Percentiles rank a stretch among this genome's conserved stretches.
Evolutionary conservation across 2,329 filamentous ascomycete species (phyloP).

Genomic region (Fusarium pseudoanthophilum): DNA sequence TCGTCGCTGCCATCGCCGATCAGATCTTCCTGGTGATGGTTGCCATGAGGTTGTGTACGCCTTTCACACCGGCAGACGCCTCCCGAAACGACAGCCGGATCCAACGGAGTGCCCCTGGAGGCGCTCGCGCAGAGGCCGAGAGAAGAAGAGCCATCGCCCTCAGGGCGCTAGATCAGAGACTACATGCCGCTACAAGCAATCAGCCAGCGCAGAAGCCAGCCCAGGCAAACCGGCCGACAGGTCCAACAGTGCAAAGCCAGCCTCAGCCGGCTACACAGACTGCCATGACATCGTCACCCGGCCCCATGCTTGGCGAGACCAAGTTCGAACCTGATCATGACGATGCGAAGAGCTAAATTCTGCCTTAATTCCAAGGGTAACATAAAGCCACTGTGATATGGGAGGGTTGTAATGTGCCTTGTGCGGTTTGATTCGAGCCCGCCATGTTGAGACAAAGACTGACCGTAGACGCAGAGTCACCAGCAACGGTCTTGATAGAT

Average conservation of each 20-base stretch:
- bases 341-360: conserved; percentile 47
- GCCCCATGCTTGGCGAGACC: conserved; percentile 73
- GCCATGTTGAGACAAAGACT: conserved; percentile 4
- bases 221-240: conserved; percentile 55
- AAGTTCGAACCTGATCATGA: conserved; percentile 75
- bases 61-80: conserved; percentile 85
- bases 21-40: conserved; percentile 78
- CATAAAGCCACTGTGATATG: not conserved
- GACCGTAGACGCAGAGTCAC: conserved; percentile 4
- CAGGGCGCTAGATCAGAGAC: conserved; percentile 89
- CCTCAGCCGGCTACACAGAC: conserved; percentile 66
- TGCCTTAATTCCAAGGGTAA: not conserved
- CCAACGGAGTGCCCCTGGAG: conserved; percentile 68
- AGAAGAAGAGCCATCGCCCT: conserved; percentile 87
- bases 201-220: conserved; percentile 48
- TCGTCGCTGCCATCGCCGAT: conserved; percentile 76
- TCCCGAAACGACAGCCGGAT: conserved; percentile 72
- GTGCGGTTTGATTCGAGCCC: conserved; percentile 20
- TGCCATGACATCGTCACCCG: conserved; percentile 65
- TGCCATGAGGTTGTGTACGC: conserved; percentile 79
- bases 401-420: conserved; percentile 21
- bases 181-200: conserved; percentile 81
- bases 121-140: conserved; percentile 90
- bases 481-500: conserved; percentile 33
- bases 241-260: conserved; percentile 67